Percentiles rank a stretch among this genome's conserved stretches.
Conservation (phyloP, 805 yeast species). For the Ogataea nitratoaversa region DNA sequence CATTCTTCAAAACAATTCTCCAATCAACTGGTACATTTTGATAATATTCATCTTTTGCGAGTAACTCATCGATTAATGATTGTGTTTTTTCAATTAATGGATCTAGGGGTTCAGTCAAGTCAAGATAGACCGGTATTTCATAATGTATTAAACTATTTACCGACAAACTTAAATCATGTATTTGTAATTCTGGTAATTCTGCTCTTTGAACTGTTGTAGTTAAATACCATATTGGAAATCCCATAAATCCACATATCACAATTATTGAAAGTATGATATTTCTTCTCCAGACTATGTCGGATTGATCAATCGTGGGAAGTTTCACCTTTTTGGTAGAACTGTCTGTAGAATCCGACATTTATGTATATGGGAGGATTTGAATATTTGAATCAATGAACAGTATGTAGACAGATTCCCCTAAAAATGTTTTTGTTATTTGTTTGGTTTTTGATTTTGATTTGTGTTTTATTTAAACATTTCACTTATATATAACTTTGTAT, state of each 20-base stretch:
- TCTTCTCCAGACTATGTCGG: conserved; percentile 11
- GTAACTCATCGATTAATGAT: conserved; percentile 28
- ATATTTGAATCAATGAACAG: background rate
- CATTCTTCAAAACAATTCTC: conserved; percentile 30
- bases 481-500: no score
- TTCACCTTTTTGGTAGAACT: background rate
- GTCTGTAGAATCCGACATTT: background rate
- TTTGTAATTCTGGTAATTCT: conserved; percentile 45
- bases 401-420: no score
- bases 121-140: conserved; percentile 42
- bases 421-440: no score
- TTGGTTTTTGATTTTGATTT: no score
- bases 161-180: conserved; percentile 25
- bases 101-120: conserved; percentile 29
- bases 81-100: conserved; percentile 35
- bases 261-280: conserved; percentile 25
- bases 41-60: conserved; percentile 13
- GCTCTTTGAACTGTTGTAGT: conserved; percentile 67
- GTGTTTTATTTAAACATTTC: no score
- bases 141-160: conserved; percentile 27
- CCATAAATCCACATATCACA: conserved; percentile 34
- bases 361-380: background rate
- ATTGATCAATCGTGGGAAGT: background rate
- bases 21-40: conserved; percentile 17
- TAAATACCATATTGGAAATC: conserved; percentile 53